phyloP scores from a whole-genome alignment of 805 yeast genomes.

The Metschnikowia gelsemii region DNA sequence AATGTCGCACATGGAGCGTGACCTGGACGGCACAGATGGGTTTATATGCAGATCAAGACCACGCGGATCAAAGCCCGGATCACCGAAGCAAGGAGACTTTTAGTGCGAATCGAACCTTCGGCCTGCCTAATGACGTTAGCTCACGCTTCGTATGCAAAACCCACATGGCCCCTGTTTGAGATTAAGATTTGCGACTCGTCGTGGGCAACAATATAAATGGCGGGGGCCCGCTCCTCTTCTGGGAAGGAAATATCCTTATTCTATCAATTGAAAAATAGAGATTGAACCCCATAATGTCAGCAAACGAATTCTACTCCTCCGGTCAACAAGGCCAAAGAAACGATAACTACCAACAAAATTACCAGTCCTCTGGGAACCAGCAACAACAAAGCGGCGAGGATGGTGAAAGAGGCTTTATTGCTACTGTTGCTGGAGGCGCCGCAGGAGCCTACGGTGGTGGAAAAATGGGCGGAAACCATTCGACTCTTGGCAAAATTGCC shows the following conservation, averaged over 20 bases:
- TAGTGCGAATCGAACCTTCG: conserved; percentile 3
- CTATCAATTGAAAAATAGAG: neutral
- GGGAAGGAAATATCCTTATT: neutral
- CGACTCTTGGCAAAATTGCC: conserved; percentile 44
- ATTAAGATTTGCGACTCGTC: neutral
- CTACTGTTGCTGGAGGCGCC: conserved; percentile 31
- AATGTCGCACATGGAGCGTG: conserved; percentile 9
- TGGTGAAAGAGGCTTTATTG: conserved; percentile 31
- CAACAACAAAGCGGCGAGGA: conserved; percentile 18
- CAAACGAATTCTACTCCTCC: conserved; percentile 54
- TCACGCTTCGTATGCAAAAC: conserved; percentile 1
- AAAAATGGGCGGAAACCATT: conserved; percentile 33
- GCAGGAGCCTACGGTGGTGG: conserved; percentile 39
- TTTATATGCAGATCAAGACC: no score
- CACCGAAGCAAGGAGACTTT: no score
- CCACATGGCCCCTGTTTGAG: no score
- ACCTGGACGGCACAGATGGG: neutral
- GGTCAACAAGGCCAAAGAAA: conserved; percentile 30
- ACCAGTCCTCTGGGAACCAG: conserved; percentile 11
- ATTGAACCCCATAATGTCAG: conserved; percentile 46
- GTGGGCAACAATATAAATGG: neutral
- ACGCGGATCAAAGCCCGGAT: conserved; percentile 1
- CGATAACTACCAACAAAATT: conserved; percentile 18
- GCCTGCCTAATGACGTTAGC: conserved; percentile 2
- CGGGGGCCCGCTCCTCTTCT: neutral